Conservation (phyloP, 2,329 filamentous ascomycete genomes). For the Sclerotinia trifoliorum region DNA sequence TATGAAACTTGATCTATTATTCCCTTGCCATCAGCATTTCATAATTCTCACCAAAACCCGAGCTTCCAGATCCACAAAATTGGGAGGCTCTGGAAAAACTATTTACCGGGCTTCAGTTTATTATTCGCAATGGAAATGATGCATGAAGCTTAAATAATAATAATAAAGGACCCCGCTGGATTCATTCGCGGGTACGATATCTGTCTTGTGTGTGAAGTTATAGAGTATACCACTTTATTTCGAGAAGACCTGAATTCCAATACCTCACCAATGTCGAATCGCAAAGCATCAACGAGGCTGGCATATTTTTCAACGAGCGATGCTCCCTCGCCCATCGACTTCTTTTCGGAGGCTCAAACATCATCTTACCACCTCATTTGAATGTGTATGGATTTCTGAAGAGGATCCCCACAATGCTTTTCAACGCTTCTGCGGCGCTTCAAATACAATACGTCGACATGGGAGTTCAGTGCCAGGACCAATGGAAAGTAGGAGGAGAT, state of each 20-base stretch:
- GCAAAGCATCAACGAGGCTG: conserved; percentile 5
- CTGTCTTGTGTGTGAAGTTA: not conserved
- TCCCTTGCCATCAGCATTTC: not conserved
- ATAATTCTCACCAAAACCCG: conserved; percentile 2
- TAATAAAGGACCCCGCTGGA: not conserved
- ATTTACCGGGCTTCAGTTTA: not conserved
- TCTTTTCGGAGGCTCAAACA: conserved; percentile 52
- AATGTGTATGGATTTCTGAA: conserved; percentile 60
- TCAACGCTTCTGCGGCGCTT: conserved; percentile 45
- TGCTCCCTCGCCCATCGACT: conserved; percentile 49
- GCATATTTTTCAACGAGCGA: conserved; percentile 38
- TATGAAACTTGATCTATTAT: conserved; percentile 12
- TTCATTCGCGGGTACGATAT: not conserved
- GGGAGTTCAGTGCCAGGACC: conserved; percentile 41
- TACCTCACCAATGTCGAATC: conserved; percentile 23
- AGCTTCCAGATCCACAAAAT: not conserved
- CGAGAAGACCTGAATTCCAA: not conserved
- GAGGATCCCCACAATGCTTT: conserved; percentile 52
- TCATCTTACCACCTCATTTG: conserved; percentile 42
- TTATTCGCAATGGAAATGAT: conserved; percentile 1
- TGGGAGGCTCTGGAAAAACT: conserved; percentile 8
- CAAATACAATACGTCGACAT: conserved; percentile 37
- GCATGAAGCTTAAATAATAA: not conserved
- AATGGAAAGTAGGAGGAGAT: conserved; percentile 38
- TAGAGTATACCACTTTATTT: conserved; percentile 5